Conservation (phyloP, 441 rosid species). For the Adansonia grandidieri region DNA sequence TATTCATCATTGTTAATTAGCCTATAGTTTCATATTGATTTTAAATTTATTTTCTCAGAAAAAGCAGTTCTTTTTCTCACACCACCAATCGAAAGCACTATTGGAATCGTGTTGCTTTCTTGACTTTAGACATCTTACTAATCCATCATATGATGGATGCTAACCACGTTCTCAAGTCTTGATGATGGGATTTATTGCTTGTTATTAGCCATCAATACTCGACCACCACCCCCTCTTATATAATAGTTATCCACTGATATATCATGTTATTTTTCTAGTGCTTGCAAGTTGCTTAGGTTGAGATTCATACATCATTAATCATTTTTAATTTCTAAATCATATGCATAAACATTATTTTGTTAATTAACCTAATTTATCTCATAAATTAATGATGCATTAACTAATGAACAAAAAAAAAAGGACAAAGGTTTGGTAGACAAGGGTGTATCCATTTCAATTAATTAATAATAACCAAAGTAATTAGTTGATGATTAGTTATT, state of each 20-base stretch:
- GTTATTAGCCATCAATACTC: not conserved
- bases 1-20: not conserved
- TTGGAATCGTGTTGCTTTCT: conserved; percentile 33
- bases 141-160: conserved; percentile 14
- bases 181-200: conserved; percentile 17
- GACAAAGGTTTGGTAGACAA: not conserved
- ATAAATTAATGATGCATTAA: not conserved
- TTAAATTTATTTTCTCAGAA: conserved; percentile 13
- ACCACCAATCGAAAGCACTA: conserved; percentile 29
- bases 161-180: conserved; percentile 11
- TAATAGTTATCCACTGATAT: not conserved
- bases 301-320: not conserved
- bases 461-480: too few species aligned
- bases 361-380: not conserved
- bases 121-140: conserved; percentile 22
- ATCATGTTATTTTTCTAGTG: not conserved
- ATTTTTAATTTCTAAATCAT: not conserved
- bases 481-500: too few species aligned
- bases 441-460: not conserved
- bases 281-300: not conserved
- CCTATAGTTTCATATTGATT: not conserved
- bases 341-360: not conserved
- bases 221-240: not conserved
- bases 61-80: conserved; percentile 19
- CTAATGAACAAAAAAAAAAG: not conserved